Conservation (phyloP, 805 yeast species). For the Candida cerambycidarum region DNA sequence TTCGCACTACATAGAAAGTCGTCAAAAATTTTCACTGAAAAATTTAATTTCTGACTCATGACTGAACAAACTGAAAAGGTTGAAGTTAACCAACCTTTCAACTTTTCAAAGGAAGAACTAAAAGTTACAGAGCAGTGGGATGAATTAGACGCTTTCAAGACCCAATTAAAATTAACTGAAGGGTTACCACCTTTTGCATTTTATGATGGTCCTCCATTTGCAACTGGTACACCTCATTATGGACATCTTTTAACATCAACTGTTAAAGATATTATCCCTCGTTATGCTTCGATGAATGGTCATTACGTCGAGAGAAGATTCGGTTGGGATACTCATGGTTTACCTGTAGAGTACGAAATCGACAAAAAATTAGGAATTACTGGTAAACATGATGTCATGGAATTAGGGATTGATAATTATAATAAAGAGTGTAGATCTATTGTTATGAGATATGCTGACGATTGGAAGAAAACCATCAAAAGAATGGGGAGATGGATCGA, state of each 20-base stretch:
- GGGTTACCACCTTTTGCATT: slow-evolving; percentile 87
- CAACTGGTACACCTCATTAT: slow-evolving; percentile 98
- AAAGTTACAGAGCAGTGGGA: slow-evolving; percentile 79
- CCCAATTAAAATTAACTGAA: slow-evolving; percentile 76
- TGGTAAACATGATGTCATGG: slow-evolving; percentile 92
- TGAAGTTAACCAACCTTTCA: slow-evolving; percentile 37
- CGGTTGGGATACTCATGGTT: slow-evolving; percentile 99
- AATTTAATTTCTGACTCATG: slow-evolving; percentile 12
- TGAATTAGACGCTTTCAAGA: slow-evolving; percentile 91
- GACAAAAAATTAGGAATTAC: slow-evolving; percentile 95
- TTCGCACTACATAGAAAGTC: too few relatives aligned
- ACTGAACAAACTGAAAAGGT: slow-evolving; percentile 17
- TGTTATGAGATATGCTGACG: slow-evolving; percentile 95
- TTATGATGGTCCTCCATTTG: slow-evolving; percentile 99
- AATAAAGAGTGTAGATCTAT: slow-evolving; percentile 93
- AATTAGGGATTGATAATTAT: slow-evolving; percentile 90
- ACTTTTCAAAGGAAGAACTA: slow-evolving; percentile 90
- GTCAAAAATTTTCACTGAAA: slow-evolving; percentile 6
- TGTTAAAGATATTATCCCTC: slow-evolving; percentile 93
- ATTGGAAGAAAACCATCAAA: slow-evolving; percentile 91
- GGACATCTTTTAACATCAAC: slow-evolving; percentile 98
- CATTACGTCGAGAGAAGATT: slow-evolving; percentile 94
- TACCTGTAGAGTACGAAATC: slow-evolving; percentile 97
- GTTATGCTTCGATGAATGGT: slow-evolving; percentile 98
- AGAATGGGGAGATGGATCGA: slow-evolving; percentile 99